Evolutionary conservation across 352 stramenopile species (phyloP), one percentile per base, ranked within the genome.

Genomic region (Phytophthora fragariae): DNA sequence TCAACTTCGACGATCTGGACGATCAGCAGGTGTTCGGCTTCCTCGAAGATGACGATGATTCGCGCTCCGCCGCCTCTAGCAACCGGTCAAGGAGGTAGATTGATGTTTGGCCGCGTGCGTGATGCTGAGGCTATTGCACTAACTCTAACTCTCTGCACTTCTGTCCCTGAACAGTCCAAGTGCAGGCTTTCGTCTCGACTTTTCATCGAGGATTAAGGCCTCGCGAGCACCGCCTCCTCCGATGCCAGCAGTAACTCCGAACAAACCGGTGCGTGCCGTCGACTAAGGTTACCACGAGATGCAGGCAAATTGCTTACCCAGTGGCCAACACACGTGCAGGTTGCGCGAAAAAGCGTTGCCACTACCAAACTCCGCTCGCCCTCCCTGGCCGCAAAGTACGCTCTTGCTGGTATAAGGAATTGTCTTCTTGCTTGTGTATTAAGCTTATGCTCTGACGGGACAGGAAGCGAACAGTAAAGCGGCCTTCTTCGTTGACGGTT

Each of bases 1-100:
- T 88, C 31, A 90, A 84, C 21, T 92, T 90, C 57, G 81, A 90
- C 60, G 83, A 92, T 53, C 27, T 88, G 9, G 81, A 92, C 59
- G 77, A 92, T 31, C 72, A 80, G 7, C 81, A 90, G 24, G 75
- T 90, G 11, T 84, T 92, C 37, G 75, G 81, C 17, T 86, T 79
- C 41, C 73, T 92, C 5, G 84, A 84, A 29, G 82, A 91, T 47
- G 79, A 73, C 11, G 79, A 84, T 10, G 74, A 82, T 10, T 50
- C 65, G 19, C 58, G 46, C 11, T 39, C 49, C 12, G 27, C 49
- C 58, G 76, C 27, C n/a, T 35, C 62, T 53, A 59, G 33, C 24
- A 72, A 24, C 31, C 66, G 60, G 19, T 70, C 71, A 0, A 81
- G 60, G 81, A 72, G 68, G 79, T 84, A 52, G 10, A 54, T 24